Conservation (phyloP, 306 rosid species). For the Quercus dentata region DNA sequence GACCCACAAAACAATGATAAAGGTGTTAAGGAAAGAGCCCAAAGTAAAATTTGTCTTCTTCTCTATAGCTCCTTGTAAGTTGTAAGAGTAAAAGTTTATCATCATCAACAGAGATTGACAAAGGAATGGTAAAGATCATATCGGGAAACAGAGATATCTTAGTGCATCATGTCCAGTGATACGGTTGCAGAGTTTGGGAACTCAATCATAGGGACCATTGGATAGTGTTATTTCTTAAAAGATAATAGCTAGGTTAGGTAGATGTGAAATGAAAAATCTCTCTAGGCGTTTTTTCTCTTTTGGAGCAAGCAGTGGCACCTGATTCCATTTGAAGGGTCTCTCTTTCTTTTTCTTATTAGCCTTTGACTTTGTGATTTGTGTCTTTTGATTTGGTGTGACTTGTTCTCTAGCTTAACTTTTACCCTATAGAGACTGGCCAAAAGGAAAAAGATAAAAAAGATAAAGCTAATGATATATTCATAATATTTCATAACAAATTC, state of each 20-base stretch:
- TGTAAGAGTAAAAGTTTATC: background rate
- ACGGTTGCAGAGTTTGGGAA: too few relatives aligned
- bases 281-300: background rate
- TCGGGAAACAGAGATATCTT: background rate
- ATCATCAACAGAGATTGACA: background rate
- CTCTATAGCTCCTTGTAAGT: background rate
- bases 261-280: background rate
- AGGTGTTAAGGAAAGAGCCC: background rate
- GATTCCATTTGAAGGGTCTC: background rate
- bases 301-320: background rate
- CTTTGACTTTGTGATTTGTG: background rate
- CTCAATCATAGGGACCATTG: too few relatives aligned
- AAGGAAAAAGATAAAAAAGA: too few relatives aligned
- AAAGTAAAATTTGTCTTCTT: constrained; percentile 11
- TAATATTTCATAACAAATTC: too few relatives aligned
- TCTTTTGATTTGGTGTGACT: background rate
- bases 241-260: background rate
- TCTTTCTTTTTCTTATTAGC: background rate
- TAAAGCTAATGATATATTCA: too few relatives aligned
- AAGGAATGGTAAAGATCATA: background rate
- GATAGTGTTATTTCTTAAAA: too few relatives aligned
- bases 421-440: background rate
- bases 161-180: too few relatives aligned
- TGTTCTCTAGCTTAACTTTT: background rate
- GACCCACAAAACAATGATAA: background rate